Conservation (phyloP, 2,329 filamentous ascomycete species). For the Ilyonectria robusta region DNA sequence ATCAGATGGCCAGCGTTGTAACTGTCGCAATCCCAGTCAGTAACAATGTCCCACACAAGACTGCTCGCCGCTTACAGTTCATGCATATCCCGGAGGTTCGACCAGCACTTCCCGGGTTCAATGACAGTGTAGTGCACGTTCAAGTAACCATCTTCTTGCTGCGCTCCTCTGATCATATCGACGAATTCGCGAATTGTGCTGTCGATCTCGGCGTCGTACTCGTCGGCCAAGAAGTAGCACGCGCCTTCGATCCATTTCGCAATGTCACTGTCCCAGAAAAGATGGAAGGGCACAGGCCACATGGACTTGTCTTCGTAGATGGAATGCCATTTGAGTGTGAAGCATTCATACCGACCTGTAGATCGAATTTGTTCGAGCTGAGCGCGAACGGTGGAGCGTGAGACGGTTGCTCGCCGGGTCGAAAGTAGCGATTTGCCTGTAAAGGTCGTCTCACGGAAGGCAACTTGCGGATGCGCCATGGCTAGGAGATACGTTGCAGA, state of each 20-base stretch:
- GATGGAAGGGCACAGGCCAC: conserved; percentile 70
- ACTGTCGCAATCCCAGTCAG: conserved; percentile 37
- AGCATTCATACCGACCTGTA: conserved; percentile 71
- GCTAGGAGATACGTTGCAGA: not conserved
- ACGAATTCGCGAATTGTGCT: conserved; percentile 60
- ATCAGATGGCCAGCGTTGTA: conserved; percentile 75
- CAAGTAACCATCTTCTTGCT: conserved; percentile 73
- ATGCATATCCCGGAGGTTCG: conserved; percentile 73
- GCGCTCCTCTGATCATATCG: conserved; percentile 68
- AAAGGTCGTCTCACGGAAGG: conserved; percentile 55
- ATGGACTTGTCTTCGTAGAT: conserved; percentile 64
- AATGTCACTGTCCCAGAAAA: conserved; percentile 69
- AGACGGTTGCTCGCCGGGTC: conserved; percentile 51
- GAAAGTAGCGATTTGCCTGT: conserved; percentile 54
- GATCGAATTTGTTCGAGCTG: conserved; percentile 67
- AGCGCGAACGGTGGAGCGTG: conserved; percentile 59
- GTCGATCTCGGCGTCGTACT: conserved; percentile 33
- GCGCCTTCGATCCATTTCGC: conserved; percentile 73
- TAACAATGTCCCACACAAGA: not conserved
- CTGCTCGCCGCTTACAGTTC: conserved; percentile 63
- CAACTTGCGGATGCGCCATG: conserved; percentile 54
- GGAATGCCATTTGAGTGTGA: conserved; percentile 70
- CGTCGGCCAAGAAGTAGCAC: conserved; percentile 14
- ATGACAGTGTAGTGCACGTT: conserved; percentile 75
- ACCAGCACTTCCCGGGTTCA: conserved; percentile 68